Evolutionary conservation across 768 basidiomycete genomes (phyloP), one percentile per base, ranked within the genome.

Genomic region (Suillus discolor): DNA sequence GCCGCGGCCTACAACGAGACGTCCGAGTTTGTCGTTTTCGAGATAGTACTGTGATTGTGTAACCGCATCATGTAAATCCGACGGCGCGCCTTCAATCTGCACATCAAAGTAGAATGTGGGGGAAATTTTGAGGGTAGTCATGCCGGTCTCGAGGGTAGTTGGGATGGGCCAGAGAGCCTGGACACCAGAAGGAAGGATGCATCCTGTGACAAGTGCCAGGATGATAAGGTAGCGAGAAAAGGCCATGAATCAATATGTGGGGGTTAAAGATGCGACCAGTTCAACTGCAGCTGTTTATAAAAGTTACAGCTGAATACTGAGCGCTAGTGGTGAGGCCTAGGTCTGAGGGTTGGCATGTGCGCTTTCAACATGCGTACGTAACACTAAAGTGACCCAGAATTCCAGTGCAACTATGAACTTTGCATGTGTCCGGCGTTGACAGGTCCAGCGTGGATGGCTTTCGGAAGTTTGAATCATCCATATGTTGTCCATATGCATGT

Each of bases 1-100:
- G 1, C 78, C 80, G 15, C 82, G 77, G 3, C 80, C 80, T 34
- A 82, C 75, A 65, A 81, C 78, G 38, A 83, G 78, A 53, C 78
- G 76, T 28, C 79, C 72, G 20, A 81, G 77, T 60, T 73, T 73
- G 68, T 83, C 82, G 36, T 72, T 75, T 13, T 67, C 44, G 45
- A 83, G 70, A 66, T 79, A 73, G n/a, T 66, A 71, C 53, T 61
- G 47, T 0, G 81, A 70, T n/a, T 72, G 75, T 1, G 36, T 7
- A 9, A 81, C 73, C 9, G 82, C 82, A 1, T 74, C 70, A 12
- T 64, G 11, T 44, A 83, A 71, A 61, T 83, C 82, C 0, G 0
- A 0, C 0, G 83, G 82, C 0, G 78, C 68, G 28, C 44, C 55
- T 2, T 64, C 9, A 11, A 79, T 20, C 3, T 60, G 61, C 55